phyloP scores from a whole-genome alignment of 768 basidiomycete genomes.

The Boletus tomentosulus region DNA sequence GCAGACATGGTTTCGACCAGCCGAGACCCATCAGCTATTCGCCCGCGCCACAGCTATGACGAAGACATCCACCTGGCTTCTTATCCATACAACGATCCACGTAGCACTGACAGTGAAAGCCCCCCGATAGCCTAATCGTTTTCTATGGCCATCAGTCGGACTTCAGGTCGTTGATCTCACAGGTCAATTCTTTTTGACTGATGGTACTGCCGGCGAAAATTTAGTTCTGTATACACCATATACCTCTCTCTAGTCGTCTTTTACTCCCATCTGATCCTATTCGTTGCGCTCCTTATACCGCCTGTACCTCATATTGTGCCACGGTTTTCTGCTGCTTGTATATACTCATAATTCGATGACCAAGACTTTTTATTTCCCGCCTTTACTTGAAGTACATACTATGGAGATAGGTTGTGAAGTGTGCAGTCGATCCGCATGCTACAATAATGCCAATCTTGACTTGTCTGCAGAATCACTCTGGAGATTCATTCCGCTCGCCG shows the following conservation, averaged over 20 bases:
- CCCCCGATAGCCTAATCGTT: conserved; percentile 1
- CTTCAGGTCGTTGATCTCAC: not conserved
- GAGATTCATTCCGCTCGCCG: not conserved
- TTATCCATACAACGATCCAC: conserved; percentile 25
- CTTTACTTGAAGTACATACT: no score
- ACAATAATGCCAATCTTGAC: not conserved
- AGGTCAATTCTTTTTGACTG: not conserved
- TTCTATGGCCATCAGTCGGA: not conserved
- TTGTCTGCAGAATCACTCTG: not conserved
- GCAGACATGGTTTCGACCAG: conserved; percentile 4
- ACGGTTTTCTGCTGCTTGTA: no score
- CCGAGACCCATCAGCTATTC: conserved; percentile 8
- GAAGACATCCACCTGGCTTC: conserved; percentile 40
- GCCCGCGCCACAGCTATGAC: conserved; percentile 32
- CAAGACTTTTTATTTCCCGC: not conserved
- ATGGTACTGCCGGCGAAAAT: not conserved
- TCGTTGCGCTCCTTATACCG: not conserved
- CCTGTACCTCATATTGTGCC: not conserved
- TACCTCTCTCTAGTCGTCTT: not conserved
- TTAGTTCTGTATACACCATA: not conserved
- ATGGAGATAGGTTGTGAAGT: not conserved
- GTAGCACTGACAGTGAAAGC: conserved; percentile 4
- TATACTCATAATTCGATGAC: not conserved
- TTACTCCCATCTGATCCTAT: not conserved
- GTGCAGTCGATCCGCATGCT: not conserved